A percentile compares a stretch with the other conserved stretches of the same genome.
phyloP scores from a whole-genome alignment of 1,284 basidiomycete genomes.

The Sporisorium graminicola region DNA sequence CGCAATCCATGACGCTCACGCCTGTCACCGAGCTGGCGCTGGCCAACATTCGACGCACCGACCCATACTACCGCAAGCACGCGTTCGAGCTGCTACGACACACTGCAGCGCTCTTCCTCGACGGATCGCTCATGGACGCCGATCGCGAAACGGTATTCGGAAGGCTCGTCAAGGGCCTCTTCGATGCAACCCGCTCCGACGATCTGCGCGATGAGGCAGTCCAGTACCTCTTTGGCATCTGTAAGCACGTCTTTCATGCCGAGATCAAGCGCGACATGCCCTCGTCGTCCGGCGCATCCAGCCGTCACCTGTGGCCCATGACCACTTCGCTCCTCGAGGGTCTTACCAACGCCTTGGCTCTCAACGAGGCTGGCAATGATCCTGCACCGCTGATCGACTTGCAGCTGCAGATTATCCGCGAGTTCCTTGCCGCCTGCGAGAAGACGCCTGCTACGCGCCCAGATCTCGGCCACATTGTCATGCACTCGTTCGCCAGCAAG shows the following conservation, averaged over 20 bases:
- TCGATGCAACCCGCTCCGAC: slow-evolving; percentile 80
- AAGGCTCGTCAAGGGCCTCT: slow-evolving; percentile 78
- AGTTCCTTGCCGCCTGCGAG: slow-evolving; percentile 57
- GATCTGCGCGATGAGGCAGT: slow-evolving; percentile 81
- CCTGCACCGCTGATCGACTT: slow-evolving; percentile 66
- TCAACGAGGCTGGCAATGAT: slow-evolving; percentile 56
- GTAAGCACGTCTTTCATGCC: slow-evolving; percentile 76
- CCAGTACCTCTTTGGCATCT: slow-evolving; percentile 78
- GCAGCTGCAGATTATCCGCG: slow-evolving; percentile 58
- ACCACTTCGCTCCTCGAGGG: slow-evolving; percentile 65
- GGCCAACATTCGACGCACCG: slow-evolving; percentile 76
- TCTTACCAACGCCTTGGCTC: slow-evolving; percentile 58
- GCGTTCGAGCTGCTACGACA: slow-evolving; percentile 85
- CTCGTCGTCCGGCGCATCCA: slow-evolving; percentile 71
- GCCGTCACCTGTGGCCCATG: slow-evolving; percentile 75
- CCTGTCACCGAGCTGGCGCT: slow-evolving; percentile 81
- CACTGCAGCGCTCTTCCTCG: slow-evolving; percentile 79
- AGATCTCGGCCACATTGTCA: slow-evolving; percentile 61
- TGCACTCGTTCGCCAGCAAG: slow-evolving; percentile 65
- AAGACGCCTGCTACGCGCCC: slow-evolving; percentile 56
- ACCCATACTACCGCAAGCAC: slow-evolving; percentile 77
- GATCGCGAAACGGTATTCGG: slow-evolving; percentile 83
- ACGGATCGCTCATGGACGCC: slow-evolving; percentile 74
- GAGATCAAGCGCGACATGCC: slow-evolving; percentile 71
- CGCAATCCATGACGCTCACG: slow-evolving; percentile 78